Base-by-base conservation (phyloP, 129 eudicot species). In the Apium graveolens region DNA sequence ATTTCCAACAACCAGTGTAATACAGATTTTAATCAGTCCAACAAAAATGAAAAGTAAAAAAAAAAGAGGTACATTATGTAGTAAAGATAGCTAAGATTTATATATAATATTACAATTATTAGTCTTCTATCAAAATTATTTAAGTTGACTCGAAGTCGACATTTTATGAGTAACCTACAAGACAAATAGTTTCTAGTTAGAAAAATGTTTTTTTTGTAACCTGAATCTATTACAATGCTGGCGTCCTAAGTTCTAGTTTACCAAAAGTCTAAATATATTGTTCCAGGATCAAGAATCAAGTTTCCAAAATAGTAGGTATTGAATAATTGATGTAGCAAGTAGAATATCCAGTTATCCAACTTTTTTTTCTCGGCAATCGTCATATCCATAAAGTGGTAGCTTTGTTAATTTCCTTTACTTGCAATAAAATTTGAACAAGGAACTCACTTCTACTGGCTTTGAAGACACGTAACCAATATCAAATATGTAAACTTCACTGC, bases 381-480 rank as follows among this genome's bases (percentile, higher is more conserved):
- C 38, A 63, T 27, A 32, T 66, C 41, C 24, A 14, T 14, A 3
- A 66, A 66, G 72, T 66, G 20, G 31, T 66, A 41, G 34, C 39
- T 31, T 27, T 29, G 31, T 27, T 66, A 13, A 13, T 66, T 10
- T 27, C 12, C 72, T 29, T 65, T 3, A 29, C 71, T 66, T 29
- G 72, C 37, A 31, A 18, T 27, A 66, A 29, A 31, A 62, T 26
- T n/a, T 39, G 48, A 69, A 51, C 12, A 68, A 32, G 69, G 79
- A 78, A 79, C 96, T 84, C 85, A 92, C 99, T 85, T 90, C 89
- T 48, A 82, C 76, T 4, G 97, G 97, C 60, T 90, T 87, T 41
- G 91, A 84, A 78, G 99, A 88, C 76, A 90, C 60, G 78, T 87
- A 92, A 71, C 96, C 97, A 74, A 96, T 87, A 82, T 96, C 99